phyloP scores from a whole-genome alignment of 352 stramenopile genomes.

The Phytophthora pisi region DNA sequence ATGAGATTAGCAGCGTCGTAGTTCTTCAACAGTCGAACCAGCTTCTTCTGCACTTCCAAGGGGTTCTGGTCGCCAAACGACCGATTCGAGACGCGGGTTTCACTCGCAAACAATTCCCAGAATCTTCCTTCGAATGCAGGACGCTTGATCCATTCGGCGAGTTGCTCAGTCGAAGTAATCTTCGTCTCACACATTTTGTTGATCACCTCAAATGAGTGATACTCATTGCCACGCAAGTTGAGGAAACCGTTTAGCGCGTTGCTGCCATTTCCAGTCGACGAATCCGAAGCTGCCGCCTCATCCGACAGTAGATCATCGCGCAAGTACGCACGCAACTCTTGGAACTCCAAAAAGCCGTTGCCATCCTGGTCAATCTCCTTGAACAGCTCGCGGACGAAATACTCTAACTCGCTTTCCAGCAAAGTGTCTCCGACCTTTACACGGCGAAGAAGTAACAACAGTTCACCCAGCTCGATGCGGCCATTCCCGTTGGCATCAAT shows the following conservation, averaged over 20 bases:
- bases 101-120: slow-evolving; percentile 65
- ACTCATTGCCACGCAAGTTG: slow-evolving; percentile 73
- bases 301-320: slow-evolving; percentile 52
- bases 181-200: slow-evolving; percentile 65
- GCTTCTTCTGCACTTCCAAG: slow-evolving; percentile 73
- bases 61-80: slow-evolving; percentile 49
- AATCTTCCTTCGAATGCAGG: slow-evolving; percentile 57
- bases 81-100: slow-evolving; percentile 54
- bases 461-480: slow-evolving; percentile 64
- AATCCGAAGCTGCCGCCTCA: slow-evolving; percentile 27
- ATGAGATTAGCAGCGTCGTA: slow-evolving; percentile 68
- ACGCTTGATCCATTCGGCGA: slow-evolving; percentile 53
- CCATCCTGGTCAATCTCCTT: slow-evolving; percentile 94
- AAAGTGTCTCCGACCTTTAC: slow-evolving; percentile 72
- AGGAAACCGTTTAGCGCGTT: slow-evolving; percentile 60
- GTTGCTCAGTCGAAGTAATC: slow-evolving; percentile 50
- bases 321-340: slow-evolving; percentile 91
- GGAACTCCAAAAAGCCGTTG: slow-evolving; percentile 93
- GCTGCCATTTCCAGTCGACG: slow-evolving; percentile 37
- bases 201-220: slow-evolving; percentile 65
- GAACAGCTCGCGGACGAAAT: slow-evolving; percentile 72
- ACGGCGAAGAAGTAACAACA: slow-evolving; percentile 62
- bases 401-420: slow-evolving; percentile 65
- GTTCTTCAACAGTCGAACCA: slow-evolving; percentile 73
- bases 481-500: slow-evolving; percentile 76